Evolutionary conservation across 2,329 filamentous ascomycete species (phyloP).

Genomic region (Cladophialophora yegresii): DNA sequence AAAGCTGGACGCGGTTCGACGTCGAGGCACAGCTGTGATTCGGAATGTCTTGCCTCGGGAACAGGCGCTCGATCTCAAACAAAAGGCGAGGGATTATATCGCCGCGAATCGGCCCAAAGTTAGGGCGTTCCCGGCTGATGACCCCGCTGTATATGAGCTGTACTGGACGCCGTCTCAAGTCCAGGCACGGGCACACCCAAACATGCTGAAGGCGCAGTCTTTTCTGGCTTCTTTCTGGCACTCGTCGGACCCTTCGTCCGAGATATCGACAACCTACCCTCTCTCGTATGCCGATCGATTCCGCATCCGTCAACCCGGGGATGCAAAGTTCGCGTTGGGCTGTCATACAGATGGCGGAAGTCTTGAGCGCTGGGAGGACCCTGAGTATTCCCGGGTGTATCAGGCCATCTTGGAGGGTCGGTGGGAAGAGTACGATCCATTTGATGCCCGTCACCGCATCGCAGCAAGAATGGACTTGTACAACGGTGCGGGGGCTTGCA

Average conservation of each 20-base stretch:
- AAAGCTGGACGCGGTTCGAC: constrained; percentile 55
- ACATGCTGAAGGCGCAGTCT: constrained; percentile 62
- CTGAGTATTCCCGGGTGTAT: constrained; percentile 73
- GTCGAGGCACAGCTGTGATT: constrained; percentile 65
- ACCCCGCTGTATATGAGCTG: constrained; percentile 72
- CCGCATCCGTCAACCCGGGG: constrained; percentile 71
- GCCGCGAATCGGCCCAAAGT: constrained; percentile 56
- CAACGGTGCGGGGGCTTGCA: constrained; percentile 76
- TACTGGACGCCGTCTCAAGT: constrained; percentile 74
- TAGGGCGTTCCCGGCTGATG: constrained; percentile 65
- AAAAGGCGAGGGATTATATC: constrained; percentile 66
- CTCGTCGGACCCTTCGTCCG: constrained; percentile 47
- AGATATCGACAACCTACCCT: constrained; percentile 58
- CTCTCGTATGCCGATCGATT: constrained; percentile 71
- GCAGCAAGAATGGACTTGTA: constrained; percentile 73
- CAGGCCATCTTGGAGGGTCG: constrained; percentile 68
- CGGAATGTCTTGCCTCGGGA: constrained; percentile 64
- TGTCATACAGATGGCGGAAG: constrained; percentile 74
- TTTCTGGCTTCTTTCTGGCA: constrained; percentile 68
- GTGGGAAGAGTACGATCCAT: constrained; percentile 83
- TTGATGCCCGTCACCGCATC: constrained; percentile 71
- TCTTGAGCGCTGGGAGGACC: constrained; percentile 71
- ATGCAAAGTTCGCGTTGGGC: constrained; percentile 69
- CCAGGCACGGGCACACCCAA: constrained; percentile 66
- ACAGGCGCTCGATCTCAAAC: constrained; percentile 67